A percentile compares a stretch with the other conserved stretches of the same genome.
phyloP scores from a whole-genome alignment of 805 yeast species.

The Tetrapisispora fleetii region DNA sequence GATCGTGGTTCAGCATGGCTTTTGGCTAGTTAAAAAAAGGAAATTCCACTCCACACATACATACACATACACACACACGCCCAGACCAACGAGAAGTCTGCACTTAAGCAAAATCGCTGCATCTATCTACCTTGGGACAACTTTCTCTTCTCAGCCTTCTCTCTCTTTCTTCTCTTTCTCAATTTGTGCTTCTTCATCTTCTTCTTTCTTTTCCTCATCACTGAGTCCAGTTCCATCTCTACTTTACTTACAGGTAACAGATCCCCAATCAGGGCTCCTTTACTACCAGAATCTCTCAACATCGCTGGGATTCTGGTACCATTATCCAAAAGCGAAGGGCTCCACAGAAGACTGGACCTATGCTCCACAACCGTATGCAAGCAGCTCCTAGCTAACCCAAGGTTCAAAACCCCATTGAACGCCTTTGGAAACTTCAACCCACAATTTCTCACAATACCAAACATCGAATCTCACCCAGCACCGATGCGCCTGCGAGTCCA shows the following conservation, averaged over 20 bases:
- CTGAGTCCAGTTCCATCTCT: slow-evolving; percentile 48
- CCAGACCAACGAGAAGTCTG: no score
- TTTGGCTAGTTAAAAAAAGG: no score
- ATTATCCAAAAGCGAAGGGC: not conserved
- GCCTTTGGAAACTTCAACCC: not conserved
- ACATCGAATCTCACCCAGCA: not conserved
- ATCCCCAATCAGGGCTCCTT: not conserved
- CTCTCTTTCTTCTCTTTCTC: slow-evolving; percentile 93
- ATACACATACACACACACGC: no score
- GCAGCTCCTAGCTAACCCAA: not conserved
- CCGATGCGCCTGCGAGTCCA: not conserved
- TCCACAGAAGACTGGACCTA: not conserved
- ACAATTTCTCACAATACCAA: not conserved
- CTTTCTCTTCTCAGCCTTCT: slow-evolving; percentile 71
- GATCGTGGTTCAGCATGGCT: no score
- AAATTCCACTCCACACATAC: no score
- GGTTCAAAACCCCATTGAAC: not conserved
- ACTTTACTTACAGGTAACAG: not conserved
- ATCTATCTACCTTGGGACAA: slow-evolving; percentile 35
- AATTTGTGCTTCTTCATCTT: slow-evolving; percentile 97
- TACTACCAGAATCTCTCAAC: not conserved
- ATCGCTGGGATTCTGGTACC: not conserved
- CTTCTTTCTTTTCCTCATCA: slow-evolving; percentile 73
- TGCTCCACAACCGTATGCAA: not conserved
- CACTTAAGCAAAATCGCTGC: no score